Percentiles rank a stretch among this genome's conserved stretches.
These are phyloP conservation scores for Entomortierella chlamydospora DNA, from an alignment of 192 early-diverging fungal genomes.

Conservation along the genomic window DNA sequence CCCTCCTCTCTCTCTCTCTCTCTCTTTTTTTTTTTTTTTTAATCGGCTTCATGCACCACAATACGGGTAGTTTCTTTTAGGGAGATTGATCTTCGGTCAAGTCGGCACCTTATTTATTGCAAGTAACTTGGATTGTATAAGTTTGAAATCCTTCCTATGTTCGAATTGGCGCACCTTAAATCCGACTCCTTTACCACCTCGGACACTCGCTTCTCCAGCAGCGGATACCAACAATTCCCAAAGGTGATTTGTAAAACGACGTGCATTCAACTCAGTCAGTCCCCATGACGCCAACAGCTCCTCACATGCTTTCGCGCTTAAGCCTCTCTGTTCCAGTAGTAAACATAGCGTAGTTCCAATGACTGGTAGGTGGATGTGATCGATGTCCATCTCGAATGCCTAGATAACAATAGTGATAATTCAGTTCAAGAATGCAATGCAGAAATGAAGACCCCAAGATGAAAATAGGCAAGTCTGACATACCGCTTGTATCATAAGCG, in stretches of 20 bases:
- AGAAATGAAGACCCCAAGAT: not conserved
- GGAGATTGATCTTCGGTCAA: no score
- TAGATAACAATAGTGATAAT: constrained; percentile 8
- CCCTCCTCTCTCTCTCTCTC: no score
- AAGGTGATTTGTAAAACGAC: constrained; percentile 36
- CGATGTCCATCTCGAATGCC: constrained; percentile 44
- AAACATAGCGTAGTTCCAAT: constrained; percentile 27
- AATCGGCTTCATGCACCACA: no score
- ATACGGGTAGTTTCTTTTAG: no score
- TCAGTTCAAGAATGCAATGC: no score
- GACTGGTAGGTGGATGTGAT: constrained; percentile 12
- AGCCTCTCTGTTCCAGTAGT: constrained; percentile 18
- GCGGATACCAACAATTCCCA: constrained; percentile 44
- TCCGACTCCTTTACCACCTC: constrained; percentile 20
- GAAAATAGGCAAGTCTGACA: not conserved
- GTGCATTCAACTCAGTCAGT: constrained; percentile 24
- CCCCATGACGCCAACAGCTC: constrained; percentile 37
- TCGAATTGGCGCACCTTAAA: constrained; percentile 26
- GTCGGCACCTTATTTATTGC: constrained; percentile 13
- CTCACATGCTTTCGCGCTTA: constrained; percentile 25
- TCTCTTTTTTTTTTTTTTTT: no score
- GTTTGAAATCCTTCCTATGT: constrained; percentile 13
- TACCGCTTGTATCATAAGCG: constrained; percentile 51
- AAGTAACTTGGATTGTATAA: not conserved
- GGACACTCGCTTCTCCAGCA: constrained; percentile 31